Conservation (phyloP, 371 early-diverging fungal genomes). For the Mortierella polycephala region DNA sequence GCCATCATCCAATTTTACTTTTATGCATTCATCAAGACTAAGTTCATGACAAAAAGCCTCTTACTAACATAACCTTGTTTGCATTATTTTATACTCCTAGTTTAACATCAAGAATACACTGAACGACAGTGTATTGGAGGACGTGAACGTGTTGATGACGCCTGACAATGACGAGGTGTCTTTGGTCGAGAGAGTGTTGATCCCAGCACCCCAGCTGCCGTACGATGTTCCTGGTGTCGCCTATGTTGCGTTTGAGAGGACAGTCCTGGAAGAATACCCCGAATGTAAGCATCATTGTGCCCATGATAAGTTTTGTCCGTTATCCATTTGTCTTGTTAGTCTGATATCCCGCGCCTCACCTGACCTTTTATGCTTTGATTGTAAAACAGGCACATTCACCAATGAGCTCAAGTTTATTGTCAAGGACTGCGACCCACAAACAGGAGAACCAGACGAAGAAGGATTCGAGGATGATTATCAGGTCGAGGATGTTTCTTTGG, state of each 20-base stretch:
- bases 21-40: neutral
- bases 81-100: slow-evolving; percentile 25
- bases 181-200: slow-evolving; percentile 63
- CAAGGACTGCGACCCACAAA: slow-evolving; percentile 95
- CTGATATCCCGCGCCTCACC: neutral
- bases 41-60: neutral
- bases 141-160: slow-evolving; percentile 89
- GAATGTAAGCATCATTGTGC: slow-evolving; percentile 54
- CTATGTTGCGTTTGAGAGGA: slow-evolving; percentile 84
- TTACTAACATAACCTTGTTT: neutral
- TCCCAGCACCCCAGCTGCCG: slow-evolving; percentile 77
- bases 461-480: slow-evolving; percentile 97
- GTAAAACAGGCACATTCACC: slow-evolving; percentile 73
- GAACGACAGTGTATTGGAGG: slow-evolving; percentile 91
- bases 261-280: slow-evolving; percentile 67
- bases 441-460: slow-evolving; percentile 89
- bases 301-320: neutral
- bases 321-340: neutral
- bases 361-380: neutral
- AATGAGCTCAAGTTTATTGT: slow-evolving; percentile 91
- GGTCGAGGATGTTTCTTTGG: slow-evolving; percentile 89
- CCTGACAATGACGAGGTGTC: slow-evolving; percentile 75
- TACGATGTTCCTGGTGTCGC: slow-evolving; percentile 84
- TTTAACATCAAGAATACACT: slow-evolving; percentile 95
- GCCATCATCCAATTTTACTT: slow-evolving; percentile 6